A percentile compares a stretch with the other conserved stretches of the same genome.
Conservation (phyloP, 352 stramenopile species). For the Thalassiosira pacifica region DNA sequence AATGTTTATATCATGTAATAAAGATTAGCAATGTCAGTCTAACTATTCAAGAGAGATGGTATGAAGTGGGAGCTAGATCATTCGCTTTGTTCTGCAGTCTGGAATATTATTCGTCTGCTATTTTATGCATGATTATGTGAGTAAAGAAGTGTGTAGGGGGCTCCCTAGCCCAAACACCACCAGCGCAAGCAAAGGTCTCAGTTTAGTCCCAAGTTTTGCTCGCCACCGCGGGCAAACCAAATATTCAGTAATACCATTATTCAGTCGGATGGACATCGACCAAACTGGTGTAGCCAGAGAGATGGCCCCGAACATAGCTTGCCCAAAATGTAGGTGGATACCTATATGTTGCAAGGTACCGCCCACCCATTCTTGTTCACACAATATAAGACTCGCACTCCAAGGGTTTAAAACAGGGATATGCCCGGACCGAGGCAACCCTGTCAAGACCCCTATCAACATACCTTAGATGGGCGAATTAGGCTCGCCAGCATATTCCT, state of each 20-base stretch:
- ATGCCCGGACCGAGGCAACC: neutral
- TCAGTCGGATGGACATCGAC: neutral
- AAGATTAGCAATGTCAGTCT: no score
- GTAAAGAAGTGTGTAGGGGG: neutral
- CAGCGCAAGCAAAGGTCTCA: neutral
- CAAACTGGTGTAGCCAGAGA: neutral
- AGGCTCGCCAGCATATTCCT: conserved; percentile 37
- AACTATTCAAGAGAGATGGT: no score
- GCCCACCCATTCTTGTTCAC: neutral
- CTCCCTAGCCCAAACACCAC: neutral
- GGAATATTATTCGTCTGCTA: neutral
- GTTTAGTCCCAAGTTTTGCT: neutral
- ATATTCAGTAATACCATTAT: neutral
- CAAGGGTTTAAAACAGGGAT: neutral
- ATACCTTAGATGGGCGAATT: conserved; percentile 24
- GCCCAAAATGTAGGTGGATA: neutral
- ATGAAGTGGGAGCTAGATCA: no score
- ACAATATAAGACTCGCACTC: neutral
- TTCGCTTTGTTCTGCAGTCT: no score
- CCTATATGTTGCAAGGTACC: neutral
- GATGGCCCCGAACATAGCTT: conserved; percentile 2
- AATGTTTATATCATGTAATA: no score
- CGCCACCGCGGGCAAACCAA: neutral
- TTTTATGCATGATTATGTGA: neutral
- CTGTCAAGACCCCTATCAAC: conserved; percentile 10